Base-by-base conservation (phyloP, 768 basidiomycete genomes). In the Psilocybe azurescens region DNA sequence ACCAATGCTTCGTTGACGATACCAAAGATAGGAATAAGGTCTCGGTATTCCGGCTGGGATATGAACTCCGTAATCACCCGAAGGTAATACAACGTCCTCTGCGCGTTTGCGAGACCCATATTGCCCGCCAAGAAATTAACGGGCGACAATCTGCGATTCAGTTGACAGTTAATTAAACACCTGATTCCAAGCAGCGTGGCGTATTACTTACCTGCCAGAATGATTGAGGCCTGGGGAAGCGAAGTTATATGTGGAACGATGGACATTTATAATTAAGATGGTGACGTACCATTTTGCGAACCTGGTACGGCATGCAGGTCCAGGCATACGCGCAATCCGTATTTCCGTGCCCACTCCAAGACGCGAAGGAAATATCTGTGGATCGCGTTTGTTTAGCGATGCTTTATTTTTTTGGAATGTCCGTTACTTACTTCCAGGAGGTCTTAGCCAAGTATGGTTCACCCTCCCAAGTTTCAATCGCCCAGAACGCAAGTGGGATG, bases 41-140 rank as follows among this genome's bases (percentile, higher is more conserved):
- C 67, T 32, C 65, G 70, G 60, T 78, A 79, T 59, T 78, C 70
- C 16, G 89, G 85, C 72, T 94, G 91, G 3, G 86, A 84, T 72
- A 96, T 88, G 78, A 96, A 97, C 76, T 92, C 89, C 51, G 86
- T 83, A 65, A 92, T 74, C 38, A 89, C 81, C 28, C 94, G 84
- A 63, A 95, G 87, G 67, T 90, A 89, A 72, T 90, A 84, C 39
- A 95, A 78, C 14, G 89, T 83, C 24, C 94, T 82, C 73, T 95
- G 83, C 9, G 91, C 94, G 69, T 95, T 95, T 49, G 93, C 92
- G 52, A 94, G 67, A 14, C 94, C 94, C 93, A 95, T 95, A 57
- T 88, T 86, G 16, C 89, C 88, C 58, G 79, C 74, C 64, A 90
- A 63, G 63, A 88, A 84, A 69, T 92, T 91, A 69, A 90, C 74